Evolutionary conservation across 1,284 basidiomycete species (phyloP).

Genomic region (Pseudozyma flocculosa): DNA sequence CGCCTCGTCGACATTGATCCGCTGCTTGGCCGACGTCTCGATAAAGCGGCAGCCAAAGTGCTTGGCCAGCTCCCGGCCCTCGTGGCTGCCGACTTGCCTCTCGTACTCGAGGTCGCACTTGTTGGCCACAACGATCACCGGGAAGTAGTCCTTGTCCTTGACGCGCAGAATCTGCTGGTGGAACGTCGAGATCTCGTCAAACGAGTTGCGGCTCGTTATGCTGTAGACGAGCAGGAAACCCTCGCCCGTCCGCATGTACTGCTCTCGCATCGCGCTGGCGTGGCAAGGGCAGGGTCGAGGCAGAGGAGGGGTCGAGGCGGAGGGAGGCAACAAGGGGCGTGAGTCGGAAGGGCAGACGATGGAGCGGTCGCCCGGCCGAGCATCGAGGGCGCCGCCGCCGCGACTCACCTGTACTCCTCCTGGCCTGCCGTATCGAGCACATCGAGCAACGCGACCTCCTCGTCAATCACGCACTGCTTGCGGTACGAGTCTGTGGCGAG

Average conservation of each 20-base stretch:
- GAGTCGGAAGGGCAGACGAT: too few species aligned
- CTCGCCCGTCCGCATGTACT: constrained; percentile 96
- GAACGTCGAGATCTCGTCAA: constrained; percentile 94
- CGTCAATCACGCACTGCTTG: constrained; percentile 71
- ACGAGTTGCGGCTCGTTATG: constrained; percentile 95
- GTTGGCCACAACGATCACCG: constrained; percentile 96
- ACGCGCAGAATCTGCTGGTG: constrained; percentile 83
- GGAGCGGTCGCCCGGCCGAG: too few species aligned
- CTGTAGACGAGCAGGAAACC: constrained; percentile 98
- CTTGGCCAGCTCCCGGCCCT: constrained; percentile 95
- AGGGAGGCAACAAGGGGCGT: too few species aligned
- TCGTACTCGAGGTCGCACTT: constrained; percentile 99
- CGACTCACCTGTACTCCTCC: constrained; percentile 89
- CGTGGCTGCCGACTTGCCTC: constrained; percentile 93
- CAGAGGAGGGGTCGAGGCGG: too few species aligned
- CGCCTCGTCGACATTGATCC: constrained; percentile 98
- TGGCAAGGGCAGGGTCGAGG: too few species aligned
- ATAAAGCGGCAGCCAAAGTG: constrained; percentile 97
- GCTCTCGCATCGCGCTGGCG: constrained; percentile 88
- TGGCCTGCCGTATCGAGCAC: constrained; percentile 98
- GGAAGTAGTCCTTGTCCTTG: constrained; percentile 95
- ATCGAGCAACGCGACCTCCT: constrained; percentile 94
- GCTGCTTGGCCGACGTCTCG: constrained; percentile 97
- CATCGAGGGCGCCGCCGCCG: not conserved
- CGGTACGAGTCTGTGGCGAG: constrained; percentile 54